phyloP scores from a whole-genome alignment of 2,329 filamentous ascomycete species.

The Fonsecaea nubica region DNA sequence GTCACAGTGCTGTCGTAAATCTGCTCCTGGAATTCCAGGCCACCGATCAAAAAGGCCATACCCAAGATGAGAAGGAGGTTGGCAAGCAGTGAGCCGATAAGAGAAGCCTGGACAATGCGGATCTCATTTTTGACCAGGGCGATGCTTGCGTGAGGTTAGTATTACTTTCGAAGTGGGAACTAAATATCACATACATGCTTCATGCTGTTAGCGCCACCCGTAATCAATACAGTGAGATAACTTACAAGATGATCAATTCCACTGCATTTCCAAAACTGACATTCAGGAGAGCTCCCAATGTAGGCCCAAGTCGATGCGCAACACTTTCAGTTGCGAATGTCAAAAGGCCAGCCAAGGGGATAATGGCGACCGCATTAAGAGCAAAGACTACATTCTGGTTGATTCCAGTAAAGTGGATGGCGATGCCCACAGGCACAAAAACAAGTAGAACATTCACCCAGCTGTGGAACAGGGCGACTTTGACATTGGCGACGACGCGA shows the following conservation, averaged over 20 bases:
- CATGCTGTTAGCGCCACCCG: background rate
- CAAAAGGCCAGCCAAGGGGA: slow-evolving; percentile 86
- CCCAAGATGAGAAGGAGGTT: slow-evolving; percentile 88
- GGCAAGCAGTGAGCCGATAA: slow-evolving; percentile 89
- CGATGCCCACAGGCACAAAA: slow-evolving; percentile 80
- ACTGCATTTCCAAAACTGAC: slow-evolving; percentile 91
- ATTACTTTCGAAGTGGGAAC: background rate
- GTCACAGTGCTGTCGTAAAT: slow-evolving; percentile 91
- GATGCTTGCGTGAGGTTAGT: slow-evolving; percentile 57
- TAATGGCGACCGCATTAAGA: slow-evolving; percentile 91
- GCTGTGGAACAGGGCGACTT: slow-evolving; percentile 76
- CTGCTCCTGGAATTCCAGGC: slow-evolving; percentile 78
- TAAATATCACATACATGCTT: slow-evolving; percentile 16
- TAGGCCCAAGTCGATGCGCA: slow-evolving; percentile 73
- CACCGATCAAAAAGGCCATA: slow-evolving; percentile 90
- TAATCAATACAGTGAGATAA: background rate
- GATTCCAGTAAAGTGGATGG: slow-evolving; percentile 68
- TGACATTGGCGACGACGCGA: slow-evolving; percentile 43
- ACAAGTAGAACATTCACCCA: slow-evolving; percentile 86
- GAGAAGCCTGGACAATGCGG: slow-evolving; percentile 86
- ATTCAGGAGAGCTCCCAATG: slow-evolving; percentile 84
- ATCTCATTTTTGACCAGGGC: slow-evolving; percentile 77
- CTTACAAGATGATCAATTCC: slow-evolving; percentile 70
- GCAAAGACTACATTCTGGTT: slow-evolving; percentile 74
- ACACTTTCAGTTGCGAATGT: slow-evolving; percentile 90